These are phyloP conservation scores for Penicillium sp. DNA, from an alignment of 2,329 filamentous ascomycete species.

Conservation along the genomic window DNA sequence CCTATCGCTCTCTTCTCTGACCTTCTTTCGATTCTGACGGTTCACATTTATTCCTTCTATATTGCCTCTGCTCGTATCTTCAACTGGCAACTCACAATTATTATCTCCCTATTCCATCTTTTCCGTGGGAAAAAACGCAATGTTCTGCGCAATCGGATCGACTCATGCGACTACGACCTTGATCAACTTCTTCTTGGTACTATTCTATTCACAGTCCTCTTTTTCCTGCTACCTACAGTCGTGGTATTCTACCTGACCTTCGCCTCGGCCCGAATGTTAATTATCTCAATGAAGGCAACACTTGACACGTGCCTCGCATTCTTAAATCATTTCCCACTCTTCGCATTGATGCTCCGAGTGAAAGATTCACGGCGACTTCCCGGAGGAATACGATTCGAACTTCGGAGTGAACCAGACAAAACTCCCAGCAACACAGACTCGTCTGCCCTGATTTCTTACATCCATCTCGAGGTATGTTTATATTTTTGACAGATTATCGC, in stretches of 20 bases:
- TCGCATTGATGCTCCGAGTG: constrained; percentile 90
- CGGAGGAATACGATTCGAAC: constrained; percentile 88
- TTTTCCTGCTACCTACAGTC: constrained; percentile 92
- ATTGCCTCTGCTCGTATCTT: constrained; percentile 95
- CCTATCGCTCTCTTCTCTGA: constrained; percentile 95
- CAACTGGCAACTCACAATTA: constrained; percentile 96
- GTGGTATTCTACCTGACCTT: constrained; percentile 97
- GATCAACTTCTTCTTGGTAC: constrained; percentile 95
- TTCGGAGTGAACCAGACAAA: constrained; percentile 67
- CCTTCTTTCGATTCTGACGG: constrained; percentile 81
- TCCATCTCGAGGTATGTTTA: constrained; percentile 71
- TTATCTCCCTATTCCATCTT: constrained; percentile 95
- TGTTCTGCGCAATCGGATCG: constrained; percentile 92
- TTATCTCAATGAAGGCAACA: constrained; percentile 86
- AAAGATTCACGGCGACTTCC: constrained; percentile 90
- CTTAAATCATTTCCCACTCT: constrained; percentile 95
- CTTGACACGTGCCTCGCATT: constrained; percentile 91
- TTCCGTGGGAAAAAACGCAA: constrained; percentile 99
- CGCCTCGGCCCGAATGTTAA: constrained; percentile 88
- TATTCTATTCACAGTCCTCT: constrained; percentile 91
- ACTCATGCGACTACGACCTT: constrained; percentile 97
- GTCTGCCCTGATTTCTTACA: constrained; percentile 70
- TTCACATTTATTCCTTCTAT: constrained; percentile 98
- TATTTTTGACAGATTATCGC: neutral
- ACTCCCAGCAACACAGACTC: constrained; percentile 33